These are phyloP conservation scores for Dimargaris verticillata DNA, from an alignment of 192 early-diverging fungal genomes.

Conservation along the genomic window DNA sequence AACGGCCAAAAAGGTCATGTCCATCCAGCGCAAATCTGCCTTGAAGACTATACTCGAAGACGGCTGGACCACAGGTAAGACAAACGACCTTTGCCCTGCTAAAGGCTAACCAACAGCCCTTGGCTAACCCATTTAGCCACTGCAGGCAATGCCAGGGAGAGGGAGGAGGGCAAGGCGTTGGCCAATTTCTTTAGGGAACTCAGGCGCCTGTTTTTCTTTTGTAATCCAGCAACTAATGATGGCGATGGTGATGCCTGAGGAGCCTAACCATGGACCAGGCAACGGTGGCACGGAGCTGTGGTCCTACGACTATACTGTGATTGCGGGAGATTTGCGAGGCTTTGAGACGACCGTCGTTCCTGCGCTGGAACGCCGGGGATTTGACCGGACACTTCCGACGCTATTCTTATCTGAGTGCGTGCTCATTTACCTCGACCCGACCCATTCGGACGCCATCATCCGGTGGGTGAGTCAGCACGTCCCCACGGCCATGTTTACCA, in stretches of 20 bases:
- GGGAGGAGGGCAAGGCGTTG: no score
- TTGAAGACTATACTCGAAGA: conserved; percentile 23
- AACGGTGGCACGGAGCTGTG: conserved; percentile 61
- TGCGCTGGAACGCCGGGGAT: conserved; percentile 33
- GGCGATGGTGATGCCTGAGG: no score
- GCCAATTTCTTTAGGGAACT: no score
- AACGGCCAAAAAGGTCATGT: conserved; percentile 56
- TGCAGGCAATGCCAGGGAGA: no score
- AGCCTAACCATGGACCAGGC: conserved; percentile 15
- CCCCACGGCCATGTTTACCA: conserved; percentile 38
- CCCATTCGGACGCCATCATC: conserved; percentile 46
- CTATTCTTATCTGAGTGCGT: conserved; percentile 90
- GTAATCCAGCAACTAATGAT: no score
- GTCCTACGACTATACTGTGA: conserved; percentile 43
- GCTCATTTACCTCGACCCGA: conserved; percentile 68
- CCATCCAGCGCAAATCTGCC: conserved; percentile 32
- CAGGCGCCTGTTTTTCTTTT: no score
- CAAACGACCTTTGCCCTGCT: no score
- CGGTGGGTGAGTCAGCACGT: conserved; percentile 44
- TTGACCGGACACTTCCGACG: conserved; percentile 39
- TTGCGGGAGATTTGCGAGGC: conserved; percentile 66
- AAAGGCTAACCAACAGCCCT: no score
- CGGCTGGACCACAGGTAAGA: neutral
- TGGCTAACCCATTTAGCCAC: no score
- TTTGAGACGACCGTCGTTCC: conserved; percentile 41